Evolutionary conservation across 768 basidiomycete species (phyloP).

Genomic region (Russula foetens): DNA sequence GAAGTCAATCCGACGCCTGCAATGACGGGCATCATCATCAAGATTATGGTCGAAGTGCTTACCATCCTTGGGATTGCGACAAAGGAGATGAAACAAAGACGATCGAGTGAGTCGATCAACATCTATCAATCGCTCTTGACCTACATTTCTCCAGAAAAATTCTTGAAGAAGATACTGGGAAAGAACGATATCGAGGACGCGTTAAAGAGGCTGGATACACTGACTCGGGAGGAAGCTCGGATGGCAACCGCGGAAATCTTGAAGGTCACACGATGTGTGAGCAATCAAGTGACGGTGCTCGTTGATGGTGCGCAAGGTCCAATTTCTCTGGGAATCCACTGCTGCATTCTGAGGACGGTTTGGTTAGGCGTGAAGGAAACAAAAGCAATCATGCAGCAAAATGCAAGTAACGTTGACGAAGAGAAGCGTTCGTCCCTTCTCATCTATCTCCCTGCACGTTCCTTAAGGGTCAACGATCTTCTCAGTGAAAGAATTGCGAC

Average conservation of each 20-base stretch:
- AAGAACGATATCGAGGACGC: neutral
- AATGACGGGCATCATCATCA: neutral
- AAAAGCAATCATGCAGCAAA: neutral
- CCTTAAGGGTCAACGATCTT: neutral
- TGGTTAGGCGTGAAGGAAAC: neutral
- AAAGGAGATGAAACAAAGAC: neutral
- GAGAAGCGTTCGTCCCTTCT: neutral
- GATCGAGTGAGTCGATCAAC: neutral
- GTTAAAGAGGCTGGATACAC: neutral
- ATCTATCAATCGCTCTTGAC: no score
- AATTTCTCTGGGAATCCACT: neutral
- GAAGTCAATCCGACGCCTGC: neutral
- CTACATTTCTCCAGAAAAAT: neutral
- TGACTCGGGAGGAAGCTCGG: neutral
- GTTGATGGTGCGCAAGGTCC: neutral
- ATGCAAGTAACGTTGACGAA: neutral
- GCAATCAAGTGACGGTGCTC: neutral
- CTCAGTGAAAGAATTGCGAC: neutral
- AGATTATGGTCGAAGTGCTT: neutral
- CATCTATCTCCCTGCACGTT: neutral
- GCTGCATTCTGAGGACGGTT: neutral
- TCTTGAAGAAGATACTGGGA: neutral
- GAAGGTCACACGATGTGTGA: neutral
- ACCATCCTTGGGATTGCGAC: neutral
- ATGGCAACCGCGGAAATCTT: neutral